Evolutionary conservation across 306 rosid species (phyloP), one percentile per base, ranked within the genome.

Genomic region (Lathyrus tuberosus): DNA sequence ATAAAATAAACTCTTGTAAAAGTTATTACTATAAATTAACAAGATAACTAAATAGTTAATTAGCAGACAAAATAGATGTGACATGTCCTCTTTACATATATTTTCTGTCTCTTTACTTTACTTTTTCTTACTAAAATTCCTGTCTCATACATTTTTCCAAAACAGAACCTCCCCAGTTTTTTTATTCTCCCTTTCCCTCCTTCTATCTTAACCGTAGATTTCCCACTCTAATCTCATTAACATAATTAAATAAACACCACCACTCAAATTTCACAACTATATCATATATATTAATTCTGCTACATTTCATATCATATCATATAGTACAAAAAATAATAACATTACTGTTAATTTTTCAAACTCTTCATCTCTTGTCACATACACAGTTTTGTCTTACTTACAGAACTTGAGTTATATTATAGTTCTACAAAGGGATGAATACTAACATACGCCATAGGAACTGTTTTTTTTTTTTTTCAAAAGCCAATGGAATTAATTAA

Each of bases 371-470:
- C 16, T 40, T 56, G 65, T 70, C 56, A 56, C 56, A 31, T 63
- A 63, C 48, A 41, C 48, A 56, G 40, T 7, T 70, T 16, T 59
- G 26, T 54, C 41, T 65, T 65, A 43, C 20, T 18, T 10, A 38
- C 69, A 37, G 40, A 67, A 79, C 71, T 67, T 18, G 76, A 15
- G 3, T 47, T 20, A 53, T 11, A 4, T n/a, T 12, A 1, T 24
- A n/a, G n/a, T 26, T 22, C 53, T 47, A 47, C 9, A 53, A 67
- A 83, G 69, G 47, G 72, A 71, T 70, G 69, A 66, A 65, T 62
- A 40, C 87, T 80, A 78, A 81, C 85, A 47, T 73, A 80, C 79
- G 79, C 83, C 70, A 71, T 83, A 12, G 73, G 68, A 82, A 82
- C 89, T 71, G 88, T 85, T 87, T n/a, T n/a, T n/a, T n/a, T n/a